phyloP scores from a whole-genome alignment of 2,329 filamentous ascomycete species.

The Apiospora kogelbergensis region DNA sequence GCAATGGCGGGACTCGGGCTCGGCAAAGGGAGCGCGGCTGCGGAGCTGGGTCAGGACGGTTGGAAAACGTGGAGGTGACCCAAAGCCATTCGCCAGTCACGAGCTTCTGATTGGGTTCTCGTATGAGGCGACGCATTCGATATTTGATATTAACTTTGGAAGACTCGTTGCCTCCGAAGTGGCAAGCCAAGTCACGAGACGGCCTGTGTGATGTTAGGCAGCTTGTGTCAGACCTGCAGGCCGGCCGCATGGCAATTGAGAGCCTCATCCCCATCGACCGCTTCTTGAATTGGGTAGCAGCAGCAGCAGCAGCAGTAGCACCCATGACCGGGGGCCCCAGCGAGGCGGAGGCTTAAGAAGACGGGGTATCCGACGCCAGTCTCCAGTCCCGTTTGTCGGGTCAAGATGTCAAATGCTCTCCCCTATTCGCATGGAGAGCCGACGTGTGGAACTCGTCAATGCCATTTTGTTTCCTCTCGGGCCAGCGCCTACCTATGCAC shows the following conservation, averaged over 20 bases:
- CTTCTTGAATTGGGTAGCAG: not conserved
- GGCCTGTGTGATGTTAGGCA: too few species aligned
- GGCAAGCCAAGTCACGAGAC: not conserved
- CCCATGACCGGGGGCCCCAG: not conserved
- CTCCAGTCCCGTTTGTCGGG: not conserved
- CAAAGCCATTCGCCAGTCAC: not conserved
- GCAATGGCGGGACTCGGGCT: not conserved
- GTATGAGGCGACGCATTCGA: not conserved
- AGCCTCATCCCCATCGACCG: not conserved
- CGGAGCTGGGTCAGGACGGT: not conserved
- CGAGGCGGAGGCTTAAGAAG: not conserved
- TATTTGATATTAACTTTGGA: too few species aligned
- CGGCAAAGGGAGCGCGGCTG: conserved; percentile 1
- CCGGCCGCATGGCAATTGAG: not conserved
- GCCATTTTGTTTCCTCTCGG: not conserved
- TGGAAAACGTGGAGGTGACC: conserved; percentile 3
- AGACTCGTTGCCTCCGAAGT: not conserved
- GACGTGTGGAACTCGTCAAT: not conserved
- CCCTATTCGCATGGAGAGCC: not conserved
- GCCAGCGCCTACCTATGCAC: not conserved
- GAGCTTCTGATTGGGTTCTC: not conserved
- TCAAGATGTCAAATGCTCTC: not conserved
- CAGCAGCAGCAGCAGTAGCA: too few species aligned
- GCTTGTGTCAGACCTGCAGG: conserved; percentile 1
- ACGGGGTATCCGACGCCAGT: not conserved